Conservation (phyloP, 257 asterid genomes). For the Agastache rugosa region DNA sequence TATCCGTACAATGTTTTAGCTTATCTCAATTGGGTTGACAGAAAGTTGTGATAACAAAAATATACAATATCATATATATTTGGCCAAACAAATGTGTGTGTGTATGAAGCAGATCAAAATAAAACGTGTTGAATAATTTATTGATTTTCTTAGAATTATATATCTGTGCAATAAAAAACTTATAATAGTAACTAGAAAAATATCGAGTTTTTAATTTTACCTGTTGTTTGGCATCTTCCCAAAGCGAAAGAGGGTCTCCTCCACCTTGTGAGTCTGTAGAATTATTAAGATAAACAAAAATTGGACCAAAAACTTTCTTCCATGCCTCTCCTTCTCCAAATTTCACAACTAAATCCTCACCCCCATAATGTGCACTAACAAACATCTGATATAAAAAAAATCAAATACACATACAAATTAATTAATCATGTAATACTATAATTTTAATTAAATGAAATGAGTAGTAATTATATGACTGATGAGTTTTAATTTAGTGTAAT, state of each 20-base stretch:
- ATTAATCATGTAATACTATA: background rate
- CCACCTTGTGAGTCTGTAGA: conserved; percentile 36
- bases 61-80: no score
- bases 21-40: no score
- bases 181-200: background rate
- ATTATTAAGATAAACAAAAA: conserved; percentile 77
- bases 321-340: conserved; percentile 75
- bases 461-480: no score
- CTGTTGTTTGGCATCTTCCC: conserved; percentile 81
- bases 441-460: background rate
- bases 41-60: no score
- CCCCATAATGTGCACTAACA: conserved; percentile 81
- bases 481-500: background rate
- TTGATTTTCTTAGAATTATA: no score
- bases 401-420: background rate
- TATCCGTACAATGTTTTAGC: no score
- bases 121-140: no score
- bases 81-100: no score
- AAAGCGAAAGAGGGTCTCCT: conserved; percentile 48
- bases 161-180: background rate
- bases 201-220: no score
- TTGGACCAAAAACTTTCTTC: conserved; percentile 92
- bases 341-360: conserved; percentile 66
- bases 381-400: conserved; percentile 54
- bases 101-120: no score